Conservation (phyloP, 768 basidiomycete genomes). For the Cystoderma amianthinum region DNA sequence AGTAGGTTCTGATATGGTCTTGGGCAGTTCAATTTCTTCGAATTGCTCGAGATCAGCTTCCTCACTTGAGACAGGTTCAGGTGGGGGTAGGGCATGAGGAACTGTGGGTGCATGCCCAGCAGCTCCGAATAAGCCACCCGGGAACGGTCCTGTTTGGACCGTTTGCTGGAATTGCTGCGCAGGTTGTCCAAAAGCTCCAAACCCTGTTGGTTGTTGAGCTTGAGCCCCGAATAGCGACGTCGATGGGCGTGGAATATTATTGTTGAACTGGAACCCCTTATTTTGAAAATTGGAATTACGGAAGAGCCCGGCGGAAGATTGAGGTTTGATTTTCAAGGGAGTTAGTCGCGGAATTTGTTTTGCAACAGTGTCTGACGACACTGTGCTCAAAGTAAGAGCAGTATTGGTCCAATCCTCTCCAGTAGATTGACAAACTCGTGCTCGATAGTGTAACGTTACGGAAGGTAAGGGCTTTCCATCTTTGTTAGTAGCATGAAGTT, state of each 20-base stretch:
- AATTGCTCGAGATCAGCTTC: slow-evolving; percentile 25
- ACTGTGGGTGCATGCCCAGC: neutral
- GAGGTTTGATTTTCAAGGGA: slow-evolving; percentile 3
- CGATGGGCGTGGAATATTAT: neutral
- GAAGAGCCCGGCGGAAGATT: neutral
- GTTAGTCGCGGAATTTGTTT: slow-evolving; percentile 26
- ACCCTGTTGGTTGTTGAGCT: neutral
- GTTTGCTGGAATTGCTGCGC: neutral
- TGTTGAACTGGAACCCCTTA: neutral
- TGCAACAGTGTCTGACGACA: slow-evolving; percentile 23
- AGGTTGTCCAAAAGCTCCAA: neutral
- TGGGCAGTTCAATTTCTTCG: slow-evolving; percentile 11
- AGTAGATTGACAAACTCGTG: slow-evolving; percentile 43
- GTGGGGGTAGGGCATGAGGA: neutral
- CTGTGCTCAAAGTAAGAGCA: slow-evolving; percentile 45
- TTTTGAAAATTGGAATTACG: neutral
- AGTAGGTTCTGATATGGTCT: slow-evolving; percentile 25
- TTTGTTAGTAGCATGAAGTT: slow-evolving; percentile 45
- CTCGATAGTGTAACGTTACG: slow-evolving; percentile 48
- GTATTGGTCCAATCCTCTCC: slow-evolving; percentile 57
- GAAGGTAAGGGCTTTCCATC: slow-evolving; percentile 34
- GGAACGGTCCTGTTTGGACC: neutral
- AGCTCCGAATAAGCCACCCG: neutral
- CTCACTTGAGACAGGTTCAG: neutral
- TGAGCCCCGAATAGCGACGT: neutral